These are phyloP conservation scores for Colletotrichum musicola DNA, from an alignment of 2,329 filamentous ascomycete genomes.

Conservation along the genomic window DNA sequence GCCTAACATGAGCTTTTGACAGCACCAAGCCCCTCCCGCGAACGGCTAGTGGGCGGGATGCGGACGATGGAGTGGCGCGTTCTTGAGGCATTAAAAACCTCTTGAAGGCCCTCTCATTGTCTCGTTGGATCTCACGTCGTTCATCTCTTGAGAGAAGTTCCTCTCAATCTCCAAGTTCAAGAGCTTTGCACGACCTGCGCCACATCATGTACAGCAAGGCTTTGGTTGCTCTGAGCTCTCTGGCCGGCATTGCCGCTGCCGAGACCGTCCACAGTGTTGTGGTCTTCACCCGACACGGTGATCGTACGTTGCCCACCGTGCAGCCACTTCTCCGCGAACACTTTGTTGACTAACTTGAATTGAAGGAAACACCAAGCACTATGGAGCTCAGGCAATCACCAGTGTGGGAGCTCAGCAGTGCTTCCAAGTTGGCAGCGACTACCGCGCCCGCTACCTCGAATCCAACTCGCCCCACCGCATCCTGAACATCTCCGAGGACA, in stretches of 20 bases:
- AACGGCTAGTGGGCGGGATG: background rate
- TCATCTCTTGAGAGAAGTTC: too few relatives aligned
- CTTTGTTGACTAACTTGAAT: background rate
- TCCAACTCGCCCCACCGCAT: constrained; percentile 46
- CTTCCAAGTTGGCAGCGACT: constrained; percentile 45
- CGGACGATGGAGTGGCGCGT: background rate
- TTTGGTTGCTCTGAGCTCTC: background rate
- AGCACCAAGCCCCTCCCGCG: background rate
- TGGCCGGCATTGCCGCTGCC: constrained; percentile 44
- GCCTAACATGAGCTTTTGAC: background rate
- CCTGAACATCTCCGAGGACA: constrained; percentile 49
- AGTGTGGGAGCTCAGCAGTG: constrained; percentile 50
- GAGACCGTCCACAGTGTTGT: constrained; percentile 51
- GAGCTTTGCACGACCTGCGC: background rate
- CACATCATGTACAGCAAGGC: background rate
- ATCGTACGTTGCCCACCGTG: constrained; percentile 44
- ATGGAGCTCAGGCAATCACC: constrained; percentile 49
- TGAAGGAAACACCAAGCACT: constrained; percentile 51
- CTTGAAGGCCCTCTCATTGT: background rate
- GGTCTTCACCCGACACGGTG: constrained; percentile 51
- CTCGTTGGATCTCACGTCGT: background rate
- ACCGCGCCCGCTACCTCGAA: constrained; percentile 43
- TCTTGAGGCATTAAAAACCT: constrained; percentile 6
- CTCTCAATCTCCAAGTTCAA: background rate
- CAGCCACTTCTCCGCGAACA: accelerated